phyloP scores from a whole-genome alignment of 2,329 filamentous ascomycete genomes.

The Didymella lethalis region DNA sequence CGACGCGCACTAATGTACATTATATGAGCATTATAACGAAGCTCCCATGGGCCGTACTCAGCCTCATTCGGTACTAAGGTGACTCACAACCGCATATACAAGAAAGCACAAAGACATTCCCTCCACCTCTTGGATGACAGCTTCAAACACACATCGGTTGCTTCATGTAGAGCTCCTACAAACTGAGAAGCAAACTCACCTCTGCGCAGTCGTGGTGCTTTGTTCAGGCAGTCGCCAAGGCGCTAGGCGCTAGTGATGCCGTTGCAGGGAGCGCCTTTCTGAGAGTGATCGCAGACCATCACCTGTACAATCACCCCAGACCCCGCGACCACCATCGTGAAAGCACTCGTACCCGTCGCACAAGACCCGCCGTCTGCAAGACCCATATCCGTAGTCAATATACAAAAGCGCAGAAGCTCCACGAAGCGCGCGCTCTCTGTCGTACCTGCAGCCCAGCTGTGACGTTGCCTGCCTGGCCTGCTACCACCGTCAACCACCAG shows the following conservation, averaged over 20 bases:
- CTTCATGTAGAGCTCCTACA: background rate
- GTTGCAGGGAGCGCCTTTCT: conserved; percentile 16
- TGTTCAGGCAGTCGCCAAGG: conserved; percentile 13
- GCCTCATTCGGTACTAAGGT: too few species aligned
- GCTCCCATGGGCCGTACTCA: too few species aligned
- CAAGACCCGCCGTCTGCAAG: conserved; percentile 38
- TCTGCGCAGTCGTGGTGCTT: background rate
- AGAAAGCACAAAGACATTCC: background rate
- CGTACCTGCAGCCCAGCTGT: conserved; percentile 39
- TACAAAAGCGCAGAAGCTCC: conserved; percentile 36
- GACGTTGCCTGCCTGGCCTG: conserved; percentile 37
- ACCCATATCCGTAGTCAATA: conserved; percentile 34
- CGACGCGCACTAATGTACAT: background rate
- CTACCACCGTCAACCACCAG: conserved; percentile 26
- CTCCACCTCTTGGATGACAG: background rate
- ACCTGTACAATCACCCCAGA: conserved; percentile 38
- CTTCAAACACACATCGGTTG: background rate
- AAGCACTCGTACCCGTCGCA: conserved; percentile 43
- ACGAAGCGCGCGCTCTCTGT: conserved; percentile 35
- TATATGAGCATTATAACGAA: background rate
- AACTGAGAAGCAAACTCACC: background rate
- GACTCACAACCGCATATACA: background rate
- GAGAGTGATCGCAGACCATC: conserved; percentile 14
- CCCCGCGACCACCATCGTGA: conserved; percentile 44
- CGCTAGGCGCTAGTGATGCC: conserved; percentile 12